These are phyloP conservation scores for Blastocystis sp. DNA, from an alignment of 352 stramenopile genomes.

Conservation along the genomic window DNA sequence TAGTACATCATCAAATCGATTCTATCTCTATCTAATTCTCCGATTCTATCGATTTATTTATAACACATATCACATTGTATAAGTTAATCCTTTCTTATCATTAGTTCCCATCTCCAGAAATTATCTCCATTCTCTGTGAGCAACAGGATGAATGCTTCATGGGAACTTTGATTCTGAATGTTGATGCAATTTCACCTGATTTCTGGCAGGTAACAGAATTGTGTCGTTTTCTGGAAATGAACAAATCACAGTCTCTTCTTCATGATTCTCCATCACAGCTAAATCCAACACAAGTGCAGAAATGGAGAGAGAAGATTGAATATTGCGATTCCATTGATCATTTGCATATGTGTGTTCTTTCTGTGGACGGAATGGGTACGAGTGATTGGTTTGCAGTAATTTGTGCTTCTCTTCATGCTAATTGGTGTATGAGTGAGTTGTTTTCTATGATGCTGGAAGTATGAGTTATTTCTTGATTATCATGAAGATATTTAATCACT, in stretches of 20 bases:
- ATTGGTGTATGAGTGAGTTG: neutral
- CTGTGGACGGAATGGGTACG: neutral
- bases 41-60: neutral
- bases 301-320: neutral
- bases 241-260: neutral
- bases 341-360: neutral
- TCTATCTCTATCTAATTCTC: neutral
- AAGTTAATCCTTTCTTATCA: neutral
- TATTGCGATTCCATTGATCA: neutral
- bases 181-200: neutral
- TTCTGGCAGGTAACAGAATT: neutral
- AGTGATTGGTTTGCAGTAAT: neutral
- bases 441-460: neutral
- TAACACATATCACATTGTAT: neutral
- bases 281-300: neutral
- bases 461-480: neutral
- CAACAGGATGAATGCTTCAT: neutral
- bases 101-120: neutral
- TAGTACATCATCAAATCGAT: neutral
- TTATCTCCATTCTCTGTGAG: neutral
- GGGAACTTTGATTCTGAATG: neutral
- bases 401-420: neutral
- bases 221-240: neutral
- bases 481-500: neutral
- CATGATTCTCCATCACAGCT: neutral